Base-by-base conservation (phyloP, 2,329 filamentous ascomycete species). In the Colletotrichum sojae region DNA sequence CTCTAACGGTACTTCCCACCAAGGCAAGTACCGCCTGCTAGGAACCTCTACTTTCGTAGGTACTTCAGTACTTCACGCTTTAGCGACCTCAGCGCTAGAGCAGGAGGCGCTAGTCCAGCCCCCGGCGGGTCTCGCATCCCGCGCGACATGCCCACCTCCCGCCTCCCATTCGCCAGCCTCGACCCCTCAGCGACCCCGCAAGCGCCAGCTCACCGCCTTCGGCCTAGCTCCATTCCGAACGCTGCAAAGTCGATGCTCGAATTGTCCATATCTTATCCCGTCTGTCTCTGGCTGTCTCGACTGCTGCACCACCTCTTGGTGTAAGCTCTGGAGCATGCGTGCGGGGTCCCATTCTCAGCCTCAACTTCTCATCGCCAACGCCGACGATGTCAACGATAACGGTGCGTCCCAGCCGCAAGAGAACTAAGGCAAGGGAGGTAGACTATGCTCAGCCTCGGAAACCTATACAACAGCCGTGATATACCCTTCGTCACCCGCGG, bases 111-210 rank as follows among this genome's bases (percentile, higher is more conserved):
- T n/a, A 43, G 40, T 43, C 40, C 40, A 43, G n/a, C 40, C 40
- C 13, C 40, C 40, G 5, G 58, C 48, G 39, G 48, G 46, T 46
- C 22, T 15, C 36, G n/a, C 25, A 48, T 46, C 39, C 48, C 63
- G 56, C 39, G 18, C 39, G 18, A 25, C 58, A 55, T 60, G 55
- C 55, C 63, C 18, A n/a, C 15, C 15, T 52, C 31, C 20, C n/a
- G 10, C 22, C 15, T 15, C 49, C 46, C 48, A 66, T 66, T 53
- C 49, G 63, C 56, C 56, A 60, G 39, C 36, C 18, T 59, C 62
- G 53, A 46, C 54, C 16, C 43, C n/a, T 6, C 40, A n/a, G 39
- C 43, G 46, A 16, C 8, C 49, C 22, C 48, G 43, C 40, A 61
- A 61, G 25, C 39, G 63, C 63, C 55, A 60, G 49, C 39, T 48